Evolutionary conservation across 1,284 basidiomycete species (phyloP), one percentile per base, ranked within the genome.

Genomic region (Puccinia coronata): DNA sequence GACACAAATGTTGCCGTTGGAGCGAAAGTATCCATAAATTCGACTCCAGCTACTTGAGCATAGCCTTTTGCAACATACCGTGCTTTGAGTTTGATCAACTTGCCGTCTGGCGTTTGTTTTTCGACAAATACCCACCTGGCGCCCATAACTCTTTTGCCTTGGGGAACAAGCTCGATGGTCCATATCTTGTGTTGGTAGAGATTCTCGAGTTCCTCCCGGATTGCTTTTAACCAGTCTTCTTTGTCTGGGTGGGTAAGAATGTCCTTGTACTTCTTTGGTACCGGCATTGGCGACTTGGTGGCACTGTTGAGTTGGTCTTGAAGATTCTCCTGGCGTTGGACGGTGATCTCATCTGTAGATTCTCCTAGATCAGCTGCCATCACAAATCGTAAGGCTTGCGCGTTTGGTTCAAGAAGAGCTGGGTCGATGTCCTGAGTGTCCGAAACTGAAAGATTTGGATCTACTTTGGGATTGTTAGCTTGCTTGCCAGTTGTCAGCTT

Each of bases 1-100:
- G 39, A 76, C 23, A 61, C 57, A 31, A 76, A 76, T 18, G 59
- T 76, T 28, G 59, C 74, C 0, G 74, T 76, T 11, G 74, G 74
- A 3, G 74, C 34, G 43, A 75, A 75, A 25, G 72, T 75, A 16
- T 75, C 72, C 14, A 20, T 1, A 25, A 75, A 75, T n/a, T 75
- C 72, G 14, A 55, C 31, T 2, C 72, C 72, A 2, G 41, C 36
- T n/a, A 75, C 14, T 23, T 75, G 72, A 1, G 72, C 23, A n/a
- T 59, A 57, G 5, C 72, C 72, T 59, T 59, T 55, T 28, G 72
- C 72, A n/a, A 75, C 72, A 25, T 57, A 57, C 31, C 36, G 31
- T 0, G 72, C 72, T 28, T 75, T 75, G 18, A 36, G 51, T 9
- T 59, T 71, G 43, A 41, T 53, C 1, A 31, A 28, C 18, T 53